Base-by-base conservation (phyloP, 2,329 filamentous ascomycete species). In the Hymenoscyphus repandus region DNA sequence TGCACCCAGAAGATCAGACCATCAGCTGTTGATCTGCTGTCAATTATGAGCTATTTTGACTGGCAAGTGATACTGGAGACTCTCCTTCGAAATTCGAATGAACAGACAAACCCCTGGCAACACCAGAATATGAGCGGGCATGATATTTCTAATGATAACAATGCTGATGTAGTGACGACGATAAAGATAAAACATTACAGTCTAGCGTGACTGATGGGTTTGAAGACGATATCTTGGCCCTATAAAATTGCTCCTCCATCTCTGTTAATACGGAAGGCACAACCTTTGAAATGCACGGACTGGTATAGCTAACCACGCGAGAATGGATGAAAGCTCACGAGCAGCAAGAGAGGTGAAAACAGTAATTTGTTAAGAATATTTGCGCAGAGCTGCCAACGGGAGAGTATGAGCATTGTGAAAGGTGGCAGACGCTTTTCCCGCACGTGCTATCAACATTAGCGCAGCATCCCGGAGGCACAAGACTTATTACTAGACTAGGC, bases 41-140 rank as follows among this genome's bases (percentile, higher is more conserved):
- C 70, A 1, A 62, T 76, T 5, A 70, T 76, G 69, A 73, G 72
- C 62, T 70, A 72, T 51, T 76, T 72, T 55, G 66, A 76, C 45
- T 61, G 63, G 18, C 67, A 74, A 55, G 68, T 64, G 6, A 73
- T 76, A 18, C 68, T 69, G 0, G 63, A 67, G 27, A 54, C 34
- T 13, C 49, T 70, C 15, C 47, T 74, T 38, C 54, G 38, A 43
- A 48, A 18, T 56, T 50, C 17, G 55, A 20, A 7, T 36, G 44
- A 54, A 27, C 46, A 51, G 45, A 40, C 33, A n/a, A n/a, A n/a
- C n/a, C n/a, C n/a, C n/a, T n/a, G 22, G 20, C 45, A 50, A 50
- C 47, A 32, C 37, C 18, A 49, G 45, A 41, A 39, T 20, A 34
- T 37, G 30, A 50, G 30, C 33, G 31, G 48, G 31, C 4, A 27